Base-by-base conservation (phyloP, 139 green algal genomes). In the Picochlorum sp. region DNA sequence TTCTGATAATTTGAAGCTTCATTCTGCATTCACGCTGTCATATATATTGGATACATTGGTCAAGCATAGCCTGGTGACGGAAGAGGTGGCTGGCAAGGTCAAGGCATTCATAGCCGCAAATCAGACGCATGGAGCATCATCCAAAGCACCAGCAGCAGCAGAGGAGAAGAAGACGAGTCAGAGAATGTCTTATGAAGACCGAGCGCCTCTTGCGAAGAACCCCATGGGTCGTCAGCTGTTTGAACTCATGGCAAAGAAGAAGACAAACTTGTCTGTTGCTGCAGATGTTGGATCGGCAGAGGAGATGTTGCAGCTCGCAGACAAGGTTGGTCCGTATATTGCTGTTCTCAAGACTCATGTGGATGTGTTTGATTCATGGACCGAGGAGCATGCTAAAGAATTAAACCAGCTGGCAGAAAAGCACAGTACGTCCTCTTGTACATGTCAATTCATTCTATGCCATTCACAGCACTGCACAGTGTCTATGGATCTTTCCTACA, bases 321-420 rank as follows among this genome's bases (percentile, higher is more conserved):
- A 97, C 7, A 63, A 79, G 77, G 83, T 89, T 47, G 94, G 94
- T 5, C 91, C 92, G 4, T 79, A 97, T 73, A 96, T 99, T 69
- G 95, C 86, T 65, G 83, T 97, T 44, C 83, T 99, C 63, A 99
- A 99, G 76, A 99, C 94, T 4, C 94, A 99, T 74, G 92, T 98
- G 4, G 92, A 98, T 78, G 86, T 95, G 31, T 91, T 96, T 50
- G 79, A 88, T 60, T 79, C 73, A 45, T 90, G 79, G 72, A 75
- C 68, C 30, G 58, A 76, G 1, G 63, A 68, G 10, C 57, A 83
- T 18, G 79, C 64, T 0, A 31, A 45, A 11, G 57, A 81, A 72
- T 73, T 90, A 45, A 64, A 61, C 21, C 72, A 68, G 31, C 65
- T 98, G 8, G 91, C 92, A 5, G 74, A 89, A 1, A 90, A 94